phyloP scores from a whole-genome alignment of 2,329 filamentous ascomycete genomes.

The Penicillium sp. region DNA sequence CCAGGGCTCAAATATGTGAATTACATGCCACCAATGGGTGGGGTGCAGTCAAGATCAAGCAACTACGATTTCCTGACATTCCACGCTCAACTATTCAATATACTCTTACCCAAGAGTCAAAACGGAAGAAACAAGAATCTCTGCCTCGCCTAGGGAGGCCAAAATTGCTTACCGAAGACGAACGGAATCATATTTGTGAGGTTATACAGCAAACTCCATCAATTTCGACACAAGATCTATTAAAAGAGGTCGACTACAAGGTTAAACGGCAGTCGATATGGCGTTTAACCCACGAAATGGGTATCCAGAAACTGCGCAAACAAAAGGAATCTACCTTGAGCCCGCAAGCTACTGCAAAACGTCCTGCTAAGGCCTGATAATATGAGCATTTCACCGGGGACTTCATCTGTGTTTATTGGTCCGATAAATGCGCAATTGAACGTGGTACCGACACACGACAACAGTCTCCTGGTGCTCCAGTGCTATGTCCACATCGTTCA shows the following conservation, averaged over 20 bases:
- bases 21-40: neutral
- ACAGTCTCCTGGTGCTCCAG: too few relatives aligned
- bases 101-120: constrained; percentile 2
- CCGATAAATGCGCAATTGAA: neutral
- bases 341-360: neutral
- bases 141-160: neutral
- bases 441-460: neutral
- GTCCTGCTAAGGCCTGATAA: neutral
- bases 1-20: constrained; percentile 26
- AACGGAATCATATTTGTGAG: neutral
- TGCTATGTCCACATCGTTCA: too few relatives aligned
- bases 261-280: neutral
- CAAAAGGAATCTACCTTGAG: neutral
- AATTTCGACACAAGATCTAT: neutral
- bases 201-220: neutral
- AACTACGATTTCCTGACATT: constrained; percentile 2
- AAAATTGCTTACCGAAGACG: neutral
- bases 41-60: neutral
- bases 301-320: constrained; percentile 1
- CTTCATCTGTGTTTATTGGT: neutral
- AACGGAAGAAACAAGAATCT: neutral
- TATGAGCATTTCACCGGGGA: neutral
- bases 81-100: constrained; percentile 5
- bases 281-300: constrained; percentile 7
- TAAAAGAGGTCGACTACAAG: neutral